A percentile compares a stretch with the other conserved stretches of the same genome.
Conservation (phyloP, 345 rosid genomes). For the Citrus australasica region DNA sequence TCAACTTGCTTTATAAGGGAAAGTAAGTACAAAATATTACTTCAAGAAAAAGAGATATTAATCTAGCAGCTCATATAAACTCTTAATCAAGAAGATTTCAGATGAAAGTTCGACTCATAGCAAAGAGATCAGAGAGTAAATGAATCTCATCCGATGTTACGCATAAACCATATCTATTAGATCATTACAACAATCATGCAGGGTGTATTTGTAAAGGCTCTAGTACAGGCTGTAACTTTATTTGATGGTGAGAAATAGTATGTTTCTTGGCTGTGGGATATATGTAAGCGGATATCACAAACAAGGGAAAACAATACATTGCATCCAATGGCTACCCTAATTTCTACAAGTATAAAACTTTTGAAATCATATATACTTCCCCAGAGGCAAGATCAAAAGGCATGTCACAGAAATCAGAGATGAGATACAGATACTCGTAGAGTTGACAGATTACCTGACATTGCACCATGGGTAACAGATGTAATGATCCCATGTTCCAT, state of each 20-base stretch:
- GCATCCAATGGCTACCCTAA: neutral
- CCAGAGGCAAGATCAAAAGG: neutral
- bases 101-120: neutral
- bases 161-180: neutral
- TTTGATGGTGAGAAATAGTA: neutral
- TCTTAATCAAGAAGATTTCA: neutral
- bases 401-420: neutral
- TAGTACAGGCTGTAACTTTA: neutral
- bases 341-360: neutral
- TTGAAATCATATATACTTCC: neutral
- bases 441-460: conserved; percentile 56
- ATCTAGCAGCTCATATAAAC: neutral
- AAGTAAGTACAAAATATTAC: neutral
- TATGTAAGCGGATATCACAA: neutral
- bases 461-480: conserved; percentile 70
- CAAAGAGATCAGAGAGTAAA: neutral
- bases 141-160: neutral
- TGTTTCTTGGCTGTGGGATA: neutral
- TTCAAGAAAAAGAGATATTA: neutral
- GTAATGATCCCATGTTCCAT: conserved; percentile 74
- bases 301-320: neutral
- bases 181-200: neutral
- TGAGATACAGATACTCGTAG: neutral
- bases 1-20: neutral
- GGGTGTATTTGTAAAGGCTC: neutral